Base-by-base conservation (phyloP, 352 stramenopile species). In the Phytopythium helicoides region DNA sequence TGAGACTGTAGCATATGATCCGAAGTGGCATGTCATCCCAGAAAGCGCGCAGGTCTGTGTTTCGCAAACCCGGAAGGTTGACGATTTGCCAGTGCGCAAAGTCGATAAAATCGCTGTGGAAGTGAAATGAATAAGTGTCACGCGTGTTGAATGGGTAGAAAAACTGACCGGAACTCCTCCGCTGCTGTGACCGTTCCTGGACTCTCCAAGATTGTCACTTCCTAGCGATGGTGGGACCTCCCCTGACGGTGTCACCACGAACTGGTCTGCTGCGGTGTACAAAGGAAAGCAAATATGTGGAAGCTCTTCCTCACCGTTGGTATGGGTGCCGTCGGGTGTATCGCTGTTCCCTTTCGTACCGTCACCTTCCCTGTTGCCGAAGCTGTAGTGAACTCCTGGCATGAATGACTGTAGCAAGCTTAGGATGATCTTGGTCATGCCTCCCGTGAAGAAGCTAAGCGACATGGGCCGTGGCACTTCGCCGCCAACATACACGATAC, bases 51-150 rank as follows among this genome's bases (percentile, higher is more conserved):
- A 89, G 56, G 35, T 71, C 64, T 3, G 62, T 68, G 28, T 78
- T 59, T 11, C 69, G 66, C 52, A 88, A 68, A 0, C 78, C 73
- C 0, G 78, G 78, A 3, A 89, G 56, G 22, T 77, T 73, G 14
- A 77, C 62, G 19, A 87, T 40, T 31, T 81, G 59, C 78, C 78
- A 89, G 7, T 49, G 60, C 6, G 56, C 41, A 42, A 89, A 89
- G 45, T 89, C 75, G 54, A 89, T 77, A 47, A 85, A 89, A 44
- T 73, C 84, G 53, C 70, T 86, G 57, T 86, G 76, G 52, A 89
- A 87, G 42, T 85, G 74, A 58, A 89, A 86, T 28, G 75, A 86
- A 50, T 89, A 89, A 49, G 75, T 86, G 60, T 80, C 71, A 21
- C 39, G 61, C 9, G 77, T 84, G 53, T 83, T 81, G 70, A 80